Conservation (phyloP, 2,329 filamentous ascomycete genomes). For the Phyllosticta ampelicida region DNA sequence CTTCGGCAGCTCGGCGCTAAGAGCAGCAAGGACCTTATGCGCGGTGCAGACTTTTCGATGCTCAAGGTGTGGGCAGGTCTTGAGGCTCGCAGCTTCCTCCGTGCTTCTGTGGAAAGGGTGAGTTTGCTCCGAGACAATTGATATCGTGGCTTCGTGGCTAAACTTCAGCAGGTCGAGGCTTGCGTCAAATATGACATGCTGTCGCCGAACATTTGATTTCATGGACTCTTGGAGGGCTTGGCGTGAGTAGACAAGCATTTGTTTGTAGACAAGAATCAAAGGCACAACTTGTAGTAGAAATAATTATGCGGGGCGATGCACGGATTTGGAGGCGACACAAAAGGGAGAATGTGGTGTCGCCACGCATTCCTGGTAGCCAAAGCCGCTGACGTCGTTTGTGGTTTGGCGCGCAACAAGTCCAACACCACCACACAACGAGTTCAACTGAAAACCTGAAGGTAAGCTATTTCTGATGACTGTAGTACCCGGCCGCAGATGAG, state of each 20-base stretch:
- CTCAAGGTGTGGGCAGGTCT: constrained; percentile 84
- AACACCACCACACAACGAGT: background rate
- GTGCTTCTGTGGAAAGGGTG: constrained; percentile 81
- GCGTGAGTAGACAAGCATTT: background rate
- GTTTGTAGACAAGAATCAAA: background rate
- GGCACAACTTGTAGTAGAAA: background rate
- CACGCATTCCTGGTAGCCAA: background rate
- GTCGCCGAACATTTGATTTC: constrained; percentile 65
- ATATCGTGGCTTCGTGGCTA: background rate
- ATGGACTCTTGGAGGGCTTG: background rate
- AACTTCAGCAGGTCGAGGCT: constrained; percentile 55
- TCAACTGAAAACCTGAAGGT: background rate
- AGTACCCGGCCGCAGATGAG: background rate
- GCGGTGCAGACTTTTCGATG: constrained; percentile 50
- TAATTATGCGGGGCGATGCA: background rate
- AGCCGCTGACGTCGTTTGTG: background rate
- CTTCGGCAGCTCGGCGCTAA: constrained; percentile 76
- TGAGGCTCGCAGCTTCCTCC: constrained; percentile 78
- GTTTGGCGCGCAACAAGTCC: background rate
- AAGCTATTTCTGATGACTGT: background rate
- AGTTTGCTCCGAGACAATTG: constrained; percentile 25
- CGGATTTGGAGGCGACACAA: background rate
- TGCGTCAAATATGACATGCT: constrained; percentile 87
- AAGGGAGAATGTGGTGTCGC: background rate
- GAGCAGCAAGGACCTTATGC: constrained; percentile 42